Evolutionary conservation across 1,284 basidiomycete species (phyloP).

Genomic region (Marasmius tenuissimus): DNA sequence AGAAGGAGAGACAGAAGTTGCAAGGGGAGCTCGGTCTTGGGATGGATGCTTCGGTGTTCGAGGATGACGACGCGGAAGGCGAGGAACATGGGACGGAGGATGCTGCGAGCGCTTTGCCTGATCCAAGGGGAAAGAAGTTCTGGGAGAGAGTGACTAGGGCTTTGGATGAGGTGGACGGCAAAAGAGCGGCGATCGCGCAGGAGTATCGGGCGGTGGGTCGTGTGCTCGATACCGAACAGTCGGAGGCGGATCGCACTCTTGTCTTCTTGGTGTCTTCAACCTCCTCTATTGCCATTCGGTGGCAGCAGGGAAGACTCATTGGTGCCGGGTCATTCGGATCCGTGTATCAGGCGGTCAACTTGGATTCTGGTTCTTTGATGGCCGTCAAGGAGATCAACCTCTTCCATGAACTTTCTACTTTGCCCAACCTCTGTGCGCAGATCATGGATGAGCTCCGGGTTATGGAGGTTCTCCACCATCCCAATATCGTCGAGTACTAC

Average conservation of each 20-base stretch:
- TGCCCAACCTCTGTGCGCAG: conserved; percentile 85
- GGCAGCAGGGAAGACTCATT: conserved; percentile 99
- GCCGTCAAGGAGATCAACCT: conserved; percentile 97
- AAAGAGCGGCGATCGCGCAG: conserved; percentile 58
- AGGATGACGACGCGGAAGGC: conserved; percentile 19
- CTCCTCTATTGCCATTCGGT: conserved; percentile 94
- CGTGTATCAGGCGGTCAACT: conserved; percentile 96
- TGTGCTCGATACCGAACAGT: conserved; percentile 88
- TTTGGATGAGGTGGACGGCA: conserved; percentile 64
- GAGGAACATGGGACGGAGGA: conserved; percentile 17
- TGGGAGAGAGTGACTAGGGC: conserved; percentile 69
- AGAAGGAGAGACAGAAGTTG: conserved; percentile 83
- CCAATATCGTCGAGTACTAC: conserved; percentile 98
- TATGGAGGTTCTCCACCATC: conserved; percentile 98
- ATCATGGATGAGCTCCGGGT: conserved; percentile 97
- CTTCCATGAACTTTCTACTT: conserved; percentile 88
- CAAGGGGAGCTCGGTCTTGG: conserved; percentile 54
- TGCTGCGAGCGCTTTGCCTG: conserved; percentile 45
- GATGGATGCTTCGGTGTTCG: conserved; percentile 45
- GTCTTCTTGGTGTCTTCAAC: conserved; percentile 91
- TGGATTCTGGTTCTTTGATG: conserved; percentile 97
- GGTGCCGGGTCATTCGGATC: conserved; percentile 97
- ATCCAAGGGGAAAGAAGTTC: conserved; percentile 66
- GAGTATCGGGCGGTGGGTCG: conserved; percentile 82
- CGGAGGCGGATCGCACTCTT: conserved; percentile 82